Evolutionary conservation across 1,284 basidiomycete genomes (phyloP).

Genomic region (Pseudozyma sp.): DNA sequence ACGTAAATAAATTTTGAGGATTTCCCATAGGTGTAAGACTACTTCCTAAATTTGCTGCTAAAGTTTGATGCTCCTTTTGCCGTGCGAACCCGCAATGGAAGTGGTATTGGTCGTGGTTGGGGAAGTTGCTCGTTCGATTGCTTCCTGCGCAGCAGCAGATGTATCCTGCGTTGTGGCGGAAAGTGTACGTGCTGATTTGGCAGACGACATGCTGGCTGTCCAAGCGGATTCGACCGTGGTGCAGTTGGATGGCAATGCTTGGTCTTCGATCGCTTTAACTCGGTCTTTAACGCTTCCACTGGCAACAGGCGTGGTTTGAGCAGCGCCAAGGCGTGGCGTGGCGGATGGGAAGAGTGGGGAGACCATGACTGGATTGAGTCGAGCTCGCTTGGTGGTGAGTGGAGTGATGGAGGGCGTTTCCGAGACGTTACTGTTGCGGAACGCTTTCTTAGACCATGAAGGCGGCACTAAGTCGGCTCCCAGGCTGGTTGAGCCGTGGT

Average conservation of each 20-base stretch:
- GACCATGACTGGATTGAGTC: conserved; percentile 52
- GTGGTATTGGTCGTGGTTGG: too few relatives aligned
- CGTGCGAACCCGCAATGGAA: too few relatives aligned
- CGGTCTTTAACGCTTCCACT: conserved; percentile 48
- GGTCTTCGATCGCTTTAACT: conserved; percentile 50
- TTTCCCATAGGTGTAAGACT: too few relatives aligned
- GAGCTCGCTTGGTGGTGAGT: conserved; percentile 57
- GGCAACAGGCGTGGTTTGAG: neutral
- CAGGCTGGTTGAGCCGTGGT: neutral
- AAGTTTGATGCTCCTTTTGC: too few relatives aligned
- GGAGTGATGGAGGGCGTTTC: conserved; percentile 60
- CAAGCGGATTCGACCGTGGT: conserved; percentile 10
- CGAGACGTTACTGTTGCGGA: conserved; percentile 28
- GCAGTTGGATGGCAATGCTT: neutral
- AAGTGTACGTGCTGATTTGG: conserved; percentile 1
- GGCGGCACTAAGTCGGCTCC: neutral
- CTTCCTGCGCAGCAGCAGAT: neutral
- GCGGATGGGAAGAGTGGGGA: conserved; percentile 48
- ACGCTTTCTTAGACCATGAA: neutral
- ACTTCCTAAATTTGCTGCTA: too few relatives aligned
- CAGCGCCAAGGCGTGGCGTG: neutral
- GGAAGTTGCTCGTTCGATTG: conserved; percentile 8
- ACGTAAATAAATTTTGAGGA: too few relatives aligned
- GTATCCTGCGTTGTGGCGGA: conserved; percentile 4
- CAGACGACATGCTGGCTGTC: conserved; percentile 31